phyloP scores from a whole-genome alignment of 2,329 filamentous ascomycete genomes.

The Claviceps quebecensis region DNA sequence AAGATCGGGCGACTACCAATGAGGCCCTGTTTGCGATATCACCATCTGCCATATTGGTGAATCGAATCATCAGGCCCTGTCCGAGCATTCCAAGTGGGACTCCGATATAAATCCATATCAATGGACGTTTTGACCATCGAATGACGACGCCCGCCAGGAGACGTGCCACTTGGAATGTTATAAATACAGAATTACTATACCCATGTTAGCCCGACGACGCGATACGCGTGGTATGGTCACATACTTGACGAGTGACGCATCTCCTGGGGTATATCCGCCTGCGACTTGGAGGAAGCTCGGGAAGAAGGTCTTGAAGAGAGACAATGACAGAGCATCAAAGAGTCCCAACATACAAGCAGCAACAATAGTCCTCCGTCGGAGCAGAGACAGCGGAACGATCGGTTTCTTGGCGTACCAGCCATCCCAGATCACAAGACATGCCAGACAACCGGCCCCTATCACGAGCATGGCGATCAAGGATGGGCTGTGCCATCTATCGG shows the following conservation, averaged over 20 bases:
- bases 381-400: slow-evolving; percentile 24
- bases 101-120: slow-evolving; percentile 12
- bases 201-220: background rate
- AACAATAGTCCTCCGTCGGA: slow-evolving; percentile 22
- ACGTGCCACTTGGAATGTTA: slow-evolving; percentile 23
- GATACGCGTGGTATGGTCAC: background rate
- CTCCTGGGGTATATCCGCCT: slow-evolving; percentile 20
- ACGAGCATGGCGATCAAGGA: slow-evolving; percentile 24
- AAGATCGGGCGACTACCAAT: slow-evolving; percentile 15
- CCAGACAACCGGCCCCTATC: slow-evolving; percentile 14
- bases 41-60: slow-evolving; percentile 7
- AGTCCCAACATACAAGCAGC: slow-evolving; percentile 21
- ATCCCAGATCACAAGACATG: slow-evolving; percentile 22
- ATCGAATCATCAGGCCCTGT: slow-evolving; percentile 14
- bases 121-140: slow-evolving; percentile 20
- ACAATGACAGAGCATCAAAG: slow-evolving; percentile 24
- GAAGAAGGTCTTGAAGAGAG: slow-evolving; percentile 24
- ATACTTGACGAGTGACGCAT: slow-evolving; percentile 24
- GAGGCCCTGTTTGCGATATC: slow-evolving; percentile 13
- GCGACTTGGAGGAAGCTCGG: slow-evolving; percentile 26
- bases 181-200: slow-evolving; percentile 15
- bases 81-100: slow-evolving; percentile 17
- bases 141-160: slow-evolving; percentile 21
- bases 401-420: slow-evolving; percentile 21
- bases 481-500: slow-evolving; percentile 16